Evolutionary conservation across 495 filamentous ascomycete genomes (phyloP).

Genomic region (Penicillium canariense): DNA sequence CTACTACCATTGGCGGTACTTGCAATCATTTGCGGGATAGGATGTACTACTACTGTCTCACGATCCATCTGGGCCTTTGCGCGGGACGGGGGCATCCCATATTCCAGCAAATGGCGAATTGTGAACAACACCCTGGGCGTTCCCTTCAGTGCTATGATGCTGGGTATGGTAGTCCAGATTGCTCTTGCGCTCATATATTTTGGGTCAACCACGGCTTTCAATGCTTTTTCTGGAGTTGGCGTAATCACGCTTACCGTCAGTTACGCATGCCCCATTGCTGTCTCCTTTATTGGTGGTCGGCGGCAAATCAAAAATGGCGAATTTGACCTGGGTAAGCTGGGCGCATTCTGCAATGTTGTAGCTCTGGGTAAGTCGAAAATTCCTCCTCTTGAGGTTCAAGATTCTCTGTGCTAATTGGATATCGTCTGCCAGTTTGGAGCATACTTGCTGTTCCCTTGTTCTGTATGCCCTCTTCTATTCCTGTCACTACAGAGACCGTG

Average conservation of each 20-base stretch:
- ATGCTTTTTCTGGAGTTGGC: slow-evolving; percentile 58
- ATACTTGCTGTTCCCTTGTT: slow-evolving; percentile 51
- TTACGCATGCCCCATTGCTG: slow-evolving; percentile 52
- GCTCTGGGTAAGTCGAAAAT: slow-evolving; percentile 44
- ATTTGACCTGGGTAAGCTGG: slow-evolving; percentile 56
- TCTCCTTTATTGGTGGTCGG: slow-evolving; percentile 46
- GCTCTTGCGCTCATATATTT: slow-evolving; percentile 59
- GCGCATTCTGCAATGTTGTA: slow-evolving; percentile 52
- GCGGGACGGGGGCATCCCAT: slow-evolving; percentile 55
- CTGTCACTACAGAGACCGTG: slow-evolving; percentile 39
- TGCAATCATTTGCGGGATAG: slow-evolving; percentile 60
- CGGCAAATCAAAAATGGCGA: slow-evolving; percentile 47
- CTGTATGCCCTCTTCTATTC: slow-evolving; percentile 40
- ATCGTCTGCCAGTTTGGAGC: slow-evolving; percentile 47
- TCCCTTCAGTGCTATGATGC: slow-evolving; percentile 49
- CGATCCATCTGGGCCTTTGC: slow-evolving; percentile 68
- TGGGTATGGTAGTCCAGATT: slow-evolving; percentile 49
- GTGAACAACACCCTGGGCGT: slow-evolving; percentile 49
- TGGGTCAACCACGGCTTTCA: slow-evolving; percentile 53
- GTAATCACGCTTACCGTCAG: slow-evolving; percentile 55
- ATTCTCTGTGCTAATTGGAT: neutral
- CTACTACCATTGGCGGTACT: slow-evolving; percentile 64
- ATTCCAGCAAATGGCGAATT: slow-evolving; percentile 54
- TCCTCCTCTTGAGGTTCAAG: neutral
- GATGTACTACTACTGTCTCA: slow-evolving; percentile 62